Evolutionary conservation across 768 basidiomycete genomes (phyloP).

Genomic region (Rhodosporidiobolus odoratus): DNA sequence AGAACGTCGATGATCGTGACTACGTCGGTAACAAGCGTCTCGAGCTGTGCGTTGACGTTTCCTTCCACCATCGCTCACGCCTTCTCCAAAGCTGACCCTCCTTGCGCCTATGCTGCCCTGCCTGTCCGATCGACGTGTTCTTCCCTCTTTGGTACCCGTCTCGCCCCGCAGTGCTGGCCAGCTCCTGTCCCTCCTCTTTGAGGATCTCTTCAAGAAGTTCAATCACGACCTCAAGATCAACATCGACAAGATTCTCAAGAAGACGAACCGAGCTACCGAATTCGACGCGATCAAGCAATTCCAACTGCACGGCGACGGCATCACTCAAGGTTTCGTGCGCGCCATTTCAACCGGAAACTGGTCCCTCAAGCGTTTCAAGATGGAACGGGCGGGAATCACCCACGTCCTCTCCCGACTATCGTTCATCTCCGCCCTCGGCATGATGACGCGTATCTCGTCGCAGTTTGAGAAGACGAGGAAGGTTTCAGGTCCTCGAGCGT

Average conservation of each 20-base stretch:
- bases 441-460: slow-evolving; percentile 99
- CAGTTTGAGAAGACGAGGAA: slow-evolving; percentile 99
- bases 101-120: neutral
- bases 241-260: slow-evolving; percentile 96
- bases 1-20: slow-evolving; percentile 95
- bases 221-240: slow-evolving; percentile 89
- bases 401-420: slow-evolving; percentile 91
- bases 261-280: slow-evolving; percentile 85
- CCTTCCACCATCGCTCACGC: neutral
- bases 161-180: slow-evolving; percentile 73
- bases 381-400: slow-evolving; percentile 95
- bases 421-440: slow-evolving; percentile 95
- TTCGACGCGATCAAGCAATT: slow-evolving; percentile 86
- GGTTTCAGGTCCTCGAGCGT: slow-evolving; percentile 90
- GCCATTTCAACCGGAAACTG: slow-evolving; percentile 99
- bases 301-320: slow-evolving; percentile 92
- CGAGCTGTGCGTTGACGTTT: slow-evolving; percentile 78
- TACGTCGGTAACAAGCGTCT: slow-evolving; percentile 99
- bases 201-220: slow-evolving; percentile 98
- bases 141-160: neutral
- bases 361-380: slow-evolving; percentile 98
- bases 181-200: slow-evolving; percentile 87
- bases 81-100: neutral
- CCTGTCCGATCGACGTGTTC: neutral
- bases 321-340: slow-evolving; percentile 90